Evolutionary conservation across 129 eudicot genomes (phyloP), one percentile per base, ranked within the genome.

Genomic region (Escallonia herrerae): DNA sequence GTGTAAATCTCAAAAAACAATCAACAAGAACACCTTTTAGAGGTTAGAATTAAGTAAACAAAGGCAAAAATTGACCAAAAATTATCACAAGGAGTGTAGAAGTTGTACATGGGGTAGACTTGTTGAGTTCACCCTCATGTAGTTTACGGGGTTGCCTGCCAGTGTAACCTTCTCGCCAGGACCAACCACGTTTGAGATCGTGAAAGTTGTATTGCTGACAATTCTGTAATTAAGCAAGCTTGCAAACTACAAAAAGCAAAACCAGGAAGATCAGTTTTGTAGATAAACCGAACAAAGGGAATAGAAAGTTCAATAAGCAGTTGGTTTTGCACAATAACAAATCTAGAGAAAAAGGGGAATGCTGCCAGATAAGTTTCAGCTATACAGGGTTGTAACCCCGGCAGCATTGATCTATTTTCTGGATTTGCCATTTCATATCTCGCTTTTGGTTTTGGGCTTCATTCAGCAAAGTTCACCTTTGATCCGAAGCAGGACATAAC

Each of bases 121-220:
- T 51, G 90, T 75, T 1, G 93, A 75, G 7, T 74, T 82, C 11
- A 72, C 76, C 67, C 93, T 75, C 2, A 90, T 43, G 74, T 74
- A 84, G 7, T 73, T 79, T 1, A 87, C 79, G 0, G 84, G 89
- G 53, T 76, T 87, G 60, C 95, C 97, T 5, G 63, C 90, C 56
- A 84, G 6, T 2, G 84, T 84, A 48, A 84, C 64, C 70, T 84
- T 84, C 71, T 90, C 95, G 57, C 62, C 68, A 11, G 97, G 97
- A 56, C 97, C 97, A 7, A 82, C 68, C 10, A 87, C 62, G 43
- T 90, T 90, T 3, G 90, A 89, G 64, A 89, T 51, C 3, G 86
- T 80, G 77, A 87, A 87, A 33, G 86, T 80, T 7, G 97, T 82
- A 67, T 87, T 90, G 43, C 97, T 72, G 12, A 83, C 4, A 44